These are phyloP conservation scores for Coemansia sp. DNA, from an alignment of 192 early-diverging fungal species.

Conservation along the genomic window DNA sequence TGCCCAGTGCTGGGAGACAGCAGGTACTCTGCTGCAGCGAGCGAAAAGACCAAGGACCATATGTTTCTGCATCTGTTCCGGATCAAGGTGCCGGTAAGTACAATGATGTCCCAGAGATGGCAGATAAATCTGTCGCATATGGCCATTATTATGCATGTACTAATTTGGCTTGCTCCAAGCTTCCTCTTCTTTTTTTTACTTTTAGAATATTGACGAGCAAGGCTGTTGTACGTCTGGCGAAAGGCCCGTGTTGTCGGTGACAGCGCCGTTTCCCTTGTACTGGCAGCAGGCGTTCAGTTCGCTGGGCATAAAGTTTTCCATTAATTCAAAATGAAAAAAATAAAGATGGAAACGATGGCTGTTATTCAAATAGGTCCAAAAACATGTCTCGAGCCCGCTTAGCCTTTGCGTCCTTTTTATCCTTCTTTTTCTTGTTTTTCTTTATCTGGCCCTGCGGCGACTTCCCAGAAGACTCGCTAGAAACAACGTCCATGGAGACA, in stretches of 20 bases:
- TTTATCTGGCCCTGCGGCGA: not conserved
- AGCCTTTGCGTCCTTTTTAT: not conserved
- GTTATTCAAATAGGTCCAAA: not conserved
- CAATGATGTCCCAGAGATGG: not conserved
- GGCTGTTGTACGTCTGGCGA: not conserved
- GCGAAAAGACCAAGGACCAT: not conserved
- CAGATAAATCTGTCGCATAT: too few species aligned
- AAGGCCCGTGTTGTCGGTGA: conserved; percentile 4
- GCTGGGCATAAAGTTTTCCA: conserved; percentile 8
- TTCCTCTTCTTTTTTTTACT: not conserved
- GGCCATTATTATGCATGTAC: too few species aligned
- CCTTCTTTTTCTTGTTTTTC: not conserved
- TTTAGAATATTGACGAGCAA: conserved; percentile 11
- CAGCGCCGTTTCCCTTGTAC: conserved; percentile 32
- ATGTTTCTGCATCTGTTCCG: conserved; percentile 31
- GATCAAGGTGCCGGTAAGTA: conserved; percentile 18
- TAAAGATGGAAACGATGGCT: too few species aligned
- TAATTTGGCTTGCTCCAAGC: too few species aligned
- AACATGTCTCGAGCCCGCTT: conserved; percentile 2
- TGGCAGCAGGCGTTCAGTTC: conserved; percentile 25
- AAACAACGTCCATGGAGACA: too few species aligned
- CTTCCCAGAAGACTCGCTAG: too few species aligned
- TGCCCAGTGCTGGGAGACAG: conserved; percentile 34
- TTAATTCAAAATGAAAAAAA: not conserved
- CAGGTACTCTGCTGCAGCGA: conserved; percentile 11